A percentile compares a stretch with the other conserved stretches of the same genome.
Conservation (phyloP, 2,329 filamentous ascomycete genomes). For the Fusarium gaditjirri region DNA sequence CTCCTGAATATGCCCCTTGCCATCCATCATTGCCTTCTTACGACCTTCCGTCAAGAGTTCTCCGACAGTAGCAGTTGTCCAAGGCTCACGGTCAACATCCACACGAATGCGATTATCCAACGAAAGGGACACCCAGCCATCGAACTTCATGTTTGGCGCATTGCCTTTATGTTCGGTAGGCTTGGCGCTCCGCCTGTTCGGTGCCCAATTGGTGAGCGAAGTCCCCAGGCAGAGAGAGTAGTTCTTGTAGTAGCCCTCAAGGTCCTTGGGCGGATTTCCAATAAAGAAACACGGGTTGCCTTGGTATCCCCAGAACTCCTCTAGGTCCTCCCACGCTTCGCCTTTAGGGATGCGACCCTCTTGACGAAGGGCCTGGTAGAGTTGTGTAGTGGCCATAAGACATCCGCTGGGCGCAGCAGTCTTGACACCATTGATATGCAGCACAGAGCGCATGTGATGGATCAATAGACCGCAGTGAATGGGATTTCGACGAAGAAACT, state of each 20-base stretch:
- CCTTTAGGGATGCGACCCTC: conserved; percentile 23
- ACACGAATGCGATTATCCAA: background rate
- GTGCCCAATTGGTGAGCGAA: conserved; percentile 33
- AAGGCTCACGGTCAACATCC: background rate
- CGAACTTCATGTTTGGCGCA: conserved; percentile 26
- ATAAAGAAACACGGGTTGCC: conserved; percentile 37
- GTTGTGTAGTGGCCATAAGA: conserved; percentile 30
- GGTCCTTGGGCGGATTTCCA: conserved; percentile 24
- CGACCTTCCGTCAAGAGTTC: conserved; percentile 8
- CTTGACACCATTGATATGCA: conserved; percentile 23
- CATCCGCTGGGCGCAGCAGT: conserved; percentile 24
- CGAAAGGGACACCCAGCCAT: conserved; percentile 6
- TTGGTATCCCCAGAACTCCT: conserved; percentile 26
- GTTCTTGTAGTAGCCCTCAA: conserved; percentile 39
- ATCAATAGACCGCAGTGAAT: conserved; percentile 37
- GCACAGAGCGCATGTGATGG: conserved; percentile 27
- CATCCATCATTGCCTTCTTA: background rate
- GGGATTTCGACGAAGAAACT: conserved; percentile 37
- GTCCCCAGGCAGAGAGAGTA: conserved; percentile 33
- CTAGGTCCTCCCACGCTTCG: conserved; percentile 25
- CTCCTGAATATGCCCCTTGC: conserved; percentile 4
- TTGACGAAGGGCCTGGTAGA: conserved; percentile 39
- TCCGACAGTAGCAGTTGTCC: conserved; percentile 5
- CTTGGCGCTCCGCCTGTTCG: conserved; percentile 14
- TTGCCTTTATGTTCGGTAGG: conserved; percentile 18